Base-by-base conservation (phyloP, 768 basidiomycete species). In the Hericium alpestre region DNA sequence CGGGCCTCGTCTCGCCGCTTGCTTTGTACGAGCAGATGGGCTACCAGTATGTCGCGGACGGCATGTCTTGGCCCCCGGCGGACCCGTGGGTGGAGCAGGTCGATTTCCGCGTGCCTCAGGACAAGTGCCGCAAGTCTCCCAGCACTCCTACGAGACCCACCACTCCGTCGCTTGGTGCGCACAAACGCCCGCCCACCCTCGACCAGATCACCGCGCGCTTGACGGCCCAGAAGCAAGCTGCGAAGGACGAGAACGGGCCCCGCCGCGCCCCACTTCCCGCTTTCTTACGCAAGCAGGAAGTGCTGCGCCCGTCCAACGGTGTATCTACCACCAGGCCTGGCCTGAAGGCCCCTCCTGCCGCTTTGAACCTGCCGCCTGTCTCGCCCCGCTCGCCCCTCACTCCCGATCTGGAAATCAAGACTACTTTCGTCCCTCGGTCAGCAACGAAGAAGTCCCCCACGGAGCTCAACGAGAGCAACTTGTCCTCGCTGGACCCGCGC, bases 131-230 rank as follows among this genome's bases (percentile, higher is more conserved):
- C 46, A 18, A 27, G 22, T 20, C 74, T 16, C 72, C 67, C 70
- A 51, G 68, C 59, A 32, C 32, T 32, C 32, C 32, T 32, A 32
- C 32, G 8, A 32, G 54, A 67, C 67, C 50, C 60, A 59, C 23
- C 16, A 51, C 54, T 53, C n/a, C 40, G 53, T 53, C 56, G 57
- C 27, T 46, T 37, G 56, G 53, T 48, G 53, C 40, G 51, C 13
- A 40, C 60, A 70, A 69, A 59, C 61, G 66, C 46, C 65, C 83
- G 39, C 87, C 87, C 20, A 89, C 87, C 23, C 79, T 90, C 58
- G 87, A 87, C 61, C 83, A 90, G 65, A 89, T 90, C 58, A 80
- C 82, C 37, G 82, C 86, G 43, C 85, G 76, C 60, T 63, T 87
- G 63, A 76, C 73, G 59, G 69, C 71, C 23, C 72, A 73, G 38